Evolutionary conservation across 371 early-diverging fungal species (phyloP), one percentile per base, ranked within the genome.

Genomic region (Zychaea mexicana): DNA sequence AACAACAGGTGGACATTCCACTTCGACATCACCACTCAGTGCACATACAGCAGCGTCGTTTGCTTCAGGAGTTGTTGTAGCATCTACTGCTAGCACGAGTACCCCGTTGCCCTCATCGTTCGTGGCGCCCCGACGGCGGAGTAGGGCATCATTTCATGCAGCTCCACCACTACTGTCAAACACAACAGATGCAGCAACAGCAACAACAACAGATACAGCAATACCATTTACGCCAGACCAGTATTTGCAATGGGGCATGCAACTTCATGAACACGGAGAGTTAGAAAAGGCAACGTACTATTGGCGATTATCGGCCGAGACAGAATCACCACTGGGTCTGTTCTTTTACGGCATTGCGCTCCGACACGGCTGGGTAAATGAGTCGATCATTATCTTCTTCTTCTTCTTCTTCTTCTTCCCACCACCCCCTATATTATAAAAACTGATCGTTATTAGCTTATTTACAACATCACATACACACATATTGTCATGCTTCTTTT

Each of bases 351-450:
- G 94, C 19, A 84, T 96, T 62, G 89, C 92, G 30, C 75, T 96
- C 22, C 86, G 97, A 9, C 97, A 96, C 69, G 97, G 97, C 19
- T 96, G 96, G 92, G 88, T 78, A 74, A 39, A n/a, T n/a, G n/a
- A n/a, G n/a, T n/a, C n/a, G n/a, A n/a, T n/a, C n/a, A n/a, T n/a
- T n/a, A n/a, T n/a, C n/a, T n/a, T n/a, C n/a, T n/a, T n/a, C n/a
- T n/a, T n/a, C n/a, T n/a, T n/a, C n/a, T n/a, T n/a, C n/a, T n/a
- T n/a, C n/a, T n/a, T n/a, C n/a, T n/a, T n/a, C n/a, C n/a, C n/a
- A n/a, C n/a, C n/a, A n/a, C n/a, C n/a, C n/a, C n/a, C n/a, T n/a
- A n/a, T n/a, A n/a, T n/a, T n/a, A n/a, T n/a, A n/a, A n/a, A n/a
- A n/a, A n/a, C n/a, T n/a, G n/a, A n/a, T n/a, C n/a, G n/a, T n/a